Percentiles rank a stretch among this genome's conserved stretches.
Evolutionary conservation across 2,329 filamentous ascomycete genomes (phyloP).

Genomic region (Endoconidiophora laricicola): DNA sequence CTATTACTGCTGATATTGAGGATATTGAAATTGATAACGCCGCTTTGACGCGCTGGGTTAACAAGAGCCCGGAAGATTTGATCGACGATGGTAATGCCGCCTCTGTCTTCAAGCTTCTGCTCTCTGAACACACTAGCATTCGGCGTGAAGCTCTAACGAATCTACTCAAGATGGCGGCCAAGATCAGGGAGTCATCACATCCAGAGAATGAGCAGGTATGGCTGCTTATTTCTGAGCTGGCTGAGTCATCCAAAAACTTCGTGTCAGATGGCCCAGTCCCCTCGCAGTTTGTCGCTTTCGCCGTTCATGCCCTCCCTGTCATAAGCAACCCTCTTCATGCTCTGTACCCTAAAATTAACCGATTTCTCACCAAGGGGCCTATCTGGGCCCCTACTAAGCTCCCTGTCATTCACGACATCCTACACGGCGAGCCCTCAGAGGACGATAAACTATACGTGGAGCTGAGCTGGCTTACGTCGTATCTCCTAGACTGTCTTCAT

Average conservation of each 20-base stretch:
- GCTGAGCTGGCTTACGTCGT: constrained; percentile 55
- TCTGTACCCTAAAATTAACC: constrained; percentile 74
- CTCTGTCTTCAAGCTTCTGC: constrained; percentile 57
- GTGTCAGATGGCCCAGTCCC: constrained; percentile 45
- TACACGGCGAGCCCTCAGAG: constrained; percentile 49
- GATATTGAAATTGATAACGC: constrained; percentile 30
- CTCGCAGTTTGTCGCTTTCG: constrained; percentile 60
- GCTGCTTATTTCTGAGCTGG: constrained; percentile 62
- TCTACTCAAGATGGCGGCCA: constrained; percentile 46
- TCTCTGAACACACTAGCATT: constrained; percentile 57
- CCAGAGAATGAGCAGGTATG: constrained; percentile 64
- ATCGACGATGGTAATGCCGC: constrained; percentile 61
- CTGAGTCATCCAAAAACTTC: constrained; percentile 49
- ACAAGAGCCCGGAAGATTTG: constrained; percentile 62
- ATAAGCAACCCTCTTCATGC: constrained; percentile 62
- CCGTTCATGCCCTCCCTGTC: constrained; percentile 50
- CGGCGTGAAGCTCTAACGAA: constrained; percentile 60
- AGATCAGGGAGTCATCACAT: constrained; percentile 51
- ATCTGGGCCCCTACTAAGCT: constrained; percentile 59
- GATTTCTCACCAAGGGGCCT: constrained; percentile 63
- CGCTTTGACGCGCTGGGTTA: constrained; percentile 47
- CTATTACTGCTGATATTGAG: background rate
- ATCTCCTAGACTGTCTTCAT: constrained; percentile 51
- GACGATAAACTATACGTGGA: constrained; percentile 60
- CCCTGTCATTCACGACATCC: constrained; percentile 47